Evolutionary conservation across 768 basidiomycete species (phyloP).

Genomic region (Artomyces pyxidatus): DNA sequence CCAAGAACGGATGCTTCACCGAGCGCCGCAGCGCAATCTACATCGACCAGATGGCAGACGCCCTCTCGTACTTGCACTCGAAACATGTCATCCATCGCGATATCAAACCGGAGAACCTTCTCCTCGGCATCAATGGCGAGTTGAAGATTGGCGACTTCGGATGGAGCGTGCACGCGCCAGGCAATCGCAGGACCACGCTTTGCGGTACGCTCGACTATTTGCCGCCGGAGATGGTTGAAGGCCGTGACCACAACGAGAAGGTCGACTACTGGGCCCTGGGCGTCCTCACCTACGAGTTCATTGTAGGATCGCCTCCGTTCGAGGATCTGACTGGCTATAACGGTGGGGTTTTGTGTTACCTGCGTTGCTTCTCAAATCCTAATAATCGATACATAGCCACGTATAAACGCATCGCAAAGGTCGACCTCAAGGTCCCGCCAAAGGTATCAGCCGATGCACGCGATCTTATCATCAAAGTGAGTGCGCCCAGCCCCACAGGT

Average conservation of each 20-base stretch:
- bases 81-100: slow-evolving; percentile 99
- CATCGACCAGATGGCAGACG: slow-evolving; percentile 97
- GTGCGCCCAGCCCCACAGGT: too few relatives aligned
- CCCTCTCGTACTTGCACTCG: slow-evolving; percentile 80
- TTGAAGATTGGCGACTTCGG: slow-evolving; percentile 98
- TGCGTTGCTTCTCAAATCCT: slow-evolving; percentile 7
- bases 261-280: slow-evolving; percentile 97
- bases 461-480: slow-evolving; percentile 37
- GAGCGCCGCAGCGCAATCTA: slow-evolving; percentile 87
- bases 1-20: slow-evolving; percentile 76
- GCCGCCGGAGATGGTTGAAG: slow-evolving; percentile 98
- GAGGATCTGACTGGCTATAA: slow-evolving; percentile 75
- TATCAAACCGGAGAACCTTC: slow-evolving; percentile 96
- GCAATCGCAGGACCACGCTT: slow-evolving; percentile 80
- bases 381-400: slow-evolving; percentile 49
- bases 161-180: slow-evolving; percentile 96
- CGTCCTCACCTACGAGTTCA: slow-evolving; percentile 93
- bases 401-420: slow-evolving; percentile 79
- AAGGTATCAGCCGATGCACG: slow-evolving; percentile 36
- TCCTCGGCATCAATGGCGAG: slow-evolving; percentile 92
- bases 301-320: slow-evolving; percentile 78
- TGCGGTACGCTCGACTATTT: slow-evolving; percentile 97
- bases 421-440: slow-evolving; percentile 54
- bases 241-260: slow-evolving; percentile 78
- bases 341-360: slow-evolving; percentile 39